Base-by-base conservation (phyloP, 2,329 filamentous ascomycete genomes). In the Coniochaeta pulveracea region DNA sequence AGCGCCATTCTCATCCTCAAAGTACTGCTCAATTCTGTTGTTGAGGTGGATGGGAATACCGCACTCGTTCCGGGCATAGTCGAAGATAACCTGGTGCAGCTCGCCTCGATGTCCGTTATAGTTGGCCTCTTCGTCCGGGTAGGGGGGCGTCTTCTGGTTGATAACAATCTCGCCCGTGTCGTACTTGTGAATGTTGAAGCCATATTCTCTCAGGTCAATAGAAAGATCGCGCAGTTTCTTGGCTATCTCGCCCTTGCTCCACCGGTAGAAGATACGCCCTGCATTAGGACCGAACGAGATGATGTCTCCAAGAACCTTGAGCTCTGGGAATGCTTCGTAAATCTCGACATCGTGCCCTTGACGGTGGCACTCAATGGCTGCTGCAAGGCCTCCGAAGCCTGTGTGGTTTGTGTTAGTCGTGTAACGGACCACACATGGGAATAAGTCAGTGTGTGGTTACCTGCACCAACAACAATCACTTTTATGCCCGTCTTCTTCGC, bases 101-200 rank as follows among this genome's bases (percentile, higher is more conserved):
- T 76, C 72, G 11, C 72, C 72, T 14, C 72, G 51, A 41, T 77
- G 72, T 0, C 72, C 72, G 33, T 76, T 76, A 44, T 76, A 69
- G 8, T 68, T 63, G 1, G 72, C 71, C 10, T 64, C 61, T 11
- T 66, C 61, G 1, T 56, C 55, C 19, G 63, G 50, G 21, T 51
- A 52, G 2, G 55, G 46, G 3, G 66, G 64, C 0, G 58, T 60
- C 28, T 45, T 50, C 37, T 78, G 73, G 37, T 73, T 72, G 35
- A 69, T 63, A 15, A 77, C 63, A 9, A 76, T 61, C 47, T 77
- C 72, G 21, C 72, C 72, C 0, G 63, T 64, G 19, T 72, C 71
- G 39, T 61, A 76, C 42, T 75, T 76, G 50, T 75, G 71, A 35
- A 76, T 75, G 30, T 67, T 66, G 53, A 76, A 77, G 26, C 72